Evolutionary conservation across 1,139 yeast genomes (phyloP), one percentile per base, ranked within the genome.

Genomic region (Candida mesenterica): DNA sequence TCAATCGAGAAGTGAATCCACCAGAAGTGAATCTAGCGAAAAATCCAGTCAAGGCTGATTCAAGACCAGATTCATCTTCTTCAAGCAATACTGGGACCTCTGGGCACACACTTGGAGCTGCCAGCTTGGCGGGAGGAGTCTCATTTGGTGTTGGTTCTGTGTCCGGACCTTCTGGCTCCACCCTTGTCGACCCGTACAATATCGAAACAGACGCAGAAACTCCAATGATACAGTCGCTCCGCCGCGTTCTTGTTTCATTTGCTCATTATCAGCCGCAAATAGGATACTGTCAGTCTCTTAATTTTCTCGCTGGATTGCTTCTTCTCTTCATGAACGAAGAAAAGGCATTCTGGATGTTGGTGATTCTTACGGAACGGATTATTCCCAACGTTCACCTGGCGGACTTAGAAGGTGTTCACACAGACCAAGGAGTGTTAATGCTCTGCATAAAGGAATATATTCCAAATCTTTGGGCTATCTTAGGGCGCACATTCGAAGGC

Each of bases 361-460:
- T 88, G 3, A 86, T 89, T 19, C 76, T 90, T 31, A 88, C 97
- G 0, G 92, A 89, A 39, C 64, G 82, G 37, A 86, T 85, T 43
- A 71, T 94, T 19, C 96, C 97, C 0, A 95, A 95, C 7, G 90
- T 90, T 12, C 98, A 92, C 59, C 92, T 90, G 41, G 77, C 87
- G 17, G 82, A 83, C 49, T 65, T 92, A 14, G 97, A 92, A 62
- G 98, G 97, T 27, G 97, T 92, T 15, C 92, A 88, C 53, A 77
- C 94, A 15, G 96, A 92, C 54, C 98, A 92, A 57, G 98, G 97
- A 6, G 96, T 92, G 2, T 63, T 92, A 36, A 83, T 92, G 87
- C 68, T 90, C 24, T 85, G 96, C 49, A 70, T 90, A 18, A 78
- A 82, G 46, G 96, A 92, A 52, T 82, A 86, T 42, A 65, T 90